Evolutionary conservation across 2,329 filamentous ascomycete genomes (phyloP).

Genomic region (Keithomyces neogunnii): DNA sequence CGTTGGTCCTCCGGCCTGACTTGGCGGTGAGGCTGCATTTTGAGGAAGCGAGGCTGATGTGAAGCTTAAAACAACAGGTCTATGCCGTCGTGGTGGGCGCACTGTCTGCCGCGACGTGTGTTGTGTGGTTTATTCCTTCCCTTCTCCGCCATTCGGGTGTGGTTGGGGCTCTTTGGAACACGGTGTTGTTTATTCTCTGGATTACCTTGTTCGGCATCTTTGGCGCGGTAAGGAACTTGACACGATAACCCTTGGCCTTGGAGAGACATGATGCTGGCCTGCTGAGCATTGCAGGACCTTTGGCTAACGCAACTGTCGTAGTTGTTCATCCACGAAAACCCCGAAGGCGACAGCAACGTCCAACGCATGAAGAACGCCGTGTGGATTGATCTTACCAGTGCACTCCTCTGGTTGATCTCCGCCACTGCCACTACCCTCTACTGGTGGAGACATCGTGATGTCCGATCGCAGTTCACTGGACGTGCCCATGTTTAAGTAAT

Average conservation of each 20-base stretch:
- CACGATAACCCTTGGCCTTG: not conserved
- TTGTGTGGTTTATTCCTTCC: slow-evolving; percentile 59
- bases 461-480: slow-evolving; percentile 48
- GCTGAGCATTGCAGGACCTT: not conserved
- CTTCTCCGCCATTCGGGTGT: slow-evolving; percentile 39
- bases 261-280: not conserved
- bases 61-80: slow-evolving; percentile 36
- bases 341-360: slow-evolving; percentile 55
- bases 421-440: slow-evolving; percentile 45
- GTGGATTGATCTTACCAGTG: slow-evolving; percentile 70
- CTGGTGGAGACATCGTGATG: slow-evolving; percentile 49
- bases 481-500: slow-evolving; percentile 41
- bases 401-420: slow-evolving; percentile 67
- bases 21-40: not conserved
- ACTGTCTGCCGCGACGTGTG: slow-evolving; percentile 54
- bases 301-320: slow-evolving; percentile 12
- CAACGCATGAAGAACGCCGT: slow-evolving; percentile 78
- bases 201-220: slow-evolving; percentile 78
- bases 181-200: slow-evolving; percentile 69
- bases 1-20: not conserved
- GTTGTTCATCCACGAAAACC: slow-evolving; percentile 64
- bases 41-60: not conserved
- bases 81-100: slow-evolving; percentile 66
- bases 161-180: slow-evolving; percentile 58
- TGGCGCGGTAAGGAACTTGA: slow-evolving; percentile 43